Evolutionary conservation across 306 rosid genomes (phyloP).

Genomic region (Quercus glauca): DNA sequence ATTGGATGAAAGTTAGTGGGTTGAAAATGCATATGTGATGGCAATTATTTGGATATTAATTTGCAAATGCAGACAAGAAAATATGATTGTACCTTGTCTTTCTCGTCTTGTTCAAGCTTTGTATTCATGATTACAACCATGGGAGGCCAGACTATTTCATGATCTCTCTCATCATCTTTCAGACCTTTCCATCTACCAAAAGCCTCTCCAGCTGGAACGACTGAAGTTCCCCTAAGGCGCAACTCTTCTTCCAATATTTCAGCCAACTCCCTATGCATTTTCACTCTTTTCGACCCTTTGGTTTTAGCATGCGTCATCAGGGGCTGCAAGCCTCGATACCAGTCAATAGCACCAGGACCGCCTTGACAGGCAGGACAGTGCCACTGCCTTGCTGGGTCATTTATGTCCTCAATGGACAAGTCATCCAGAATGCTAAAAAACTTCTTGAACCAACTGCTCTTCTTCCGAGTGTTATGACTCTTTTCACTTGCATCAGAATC

Average conservation of each 20-base stretch:
- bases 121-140: constrained; percentile 77
- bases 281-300: constrained; percentile 71
- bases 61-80: constrained; percentile 7
- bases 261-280: constrained; percentile 72
- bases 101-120: constrained; percentile 63
- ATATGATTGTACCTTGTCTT: constrained; percentile 53
- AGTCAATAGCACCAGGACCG: constrained; percentile 91
- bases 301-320: constrained; percentile 80
- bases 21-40: background rate
- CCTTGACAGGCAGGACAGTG: constrained; percentile 86
- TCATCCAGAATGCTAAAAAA: constrained; percentile 58
- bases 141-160: constrained; percentile 89
- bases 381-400: constrained; percentile 79
- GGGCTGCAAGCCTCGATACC: constrained; percentile 89
- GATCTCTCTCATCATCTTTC: constrained; percentile 60
- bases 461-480: constrained; percentile 66
- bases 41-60: background rate
- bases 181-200: constrained; percentile 88
- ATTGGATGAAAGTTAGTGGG: too few relatives aligned
- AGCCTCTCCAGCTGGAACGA: constrained; percentile 64
- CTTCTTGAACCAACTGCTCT: constrained; percentile 50
- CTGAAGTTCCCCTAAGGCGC: constrained; percentile 60
- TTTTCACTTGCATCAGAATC: constrained; percentile 69
- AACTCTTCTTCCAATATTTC: constrained; percentile 76
- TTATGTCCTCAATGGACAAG: constrained; percentile 46